Base-by-base conservation (phyloP, 2,329 filamentous ascomycete species). In the Aspergillus latus region DNA sequence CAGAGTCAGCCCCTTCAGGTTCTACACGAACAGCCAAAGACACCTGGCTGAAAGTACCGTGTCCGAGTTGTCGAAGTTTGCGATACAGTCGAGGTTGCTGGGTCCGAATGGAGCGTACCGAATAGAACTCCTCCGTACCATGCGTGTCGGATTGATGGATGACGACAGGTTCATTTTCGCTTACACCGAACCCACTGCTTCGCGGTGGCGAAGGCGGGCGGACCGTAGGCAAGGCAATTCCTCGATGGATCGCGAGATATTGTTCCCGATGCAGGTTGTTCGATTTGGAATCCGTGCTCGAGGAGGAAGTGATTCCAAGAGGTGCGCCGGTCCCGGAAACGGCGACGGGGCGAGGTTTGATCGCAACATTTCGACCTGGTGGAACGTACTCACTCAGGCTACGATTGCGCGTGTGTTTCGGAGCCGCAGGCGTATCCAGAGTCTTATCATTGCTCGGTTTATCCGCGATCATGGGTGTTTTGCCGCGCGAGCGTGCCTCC, bases 11-110 rank as follows among this genome's bases (percentile, higher is more conserved):
- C 0, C 81, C 79, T 8, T 79, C 71, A 10, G 78, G 74, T 40
- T 85, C 82, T 68, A 95, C 86, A 66, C 89, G 91, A 9, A 92
- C 96, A 4, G 92, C 94, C 42, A 99, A 80, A 76, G 95, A 88
- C 16, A 99, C 94, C 67, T 90, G 90, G 71, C 92, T 97, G 72
- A 99, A 99, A 0, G 94, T 97, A 37, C 94, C 94, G 66, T 96
- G 90, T 4, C 94, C 94, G 5, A 99, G 82, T 62, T 87, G 78
- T 57, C 89, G 88, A 39, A 99, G 76, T 10, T 88, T 88, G 62
- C 89, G 84, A 86, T 94, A 99, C 62, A 85, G 82, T 55, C 88
- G 85, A 16, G 85, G 80, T 70, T 92, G 92, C 62, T 84, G 76
- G 57, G 90, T 85, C 49, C 82, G 78, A 34, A 88, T 80, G 2